Evolutionary conservation across 2,329 filamentous ascomycete genomes (phyloP).

Genomic region (Ophiostoma angusticollis): DNA sequence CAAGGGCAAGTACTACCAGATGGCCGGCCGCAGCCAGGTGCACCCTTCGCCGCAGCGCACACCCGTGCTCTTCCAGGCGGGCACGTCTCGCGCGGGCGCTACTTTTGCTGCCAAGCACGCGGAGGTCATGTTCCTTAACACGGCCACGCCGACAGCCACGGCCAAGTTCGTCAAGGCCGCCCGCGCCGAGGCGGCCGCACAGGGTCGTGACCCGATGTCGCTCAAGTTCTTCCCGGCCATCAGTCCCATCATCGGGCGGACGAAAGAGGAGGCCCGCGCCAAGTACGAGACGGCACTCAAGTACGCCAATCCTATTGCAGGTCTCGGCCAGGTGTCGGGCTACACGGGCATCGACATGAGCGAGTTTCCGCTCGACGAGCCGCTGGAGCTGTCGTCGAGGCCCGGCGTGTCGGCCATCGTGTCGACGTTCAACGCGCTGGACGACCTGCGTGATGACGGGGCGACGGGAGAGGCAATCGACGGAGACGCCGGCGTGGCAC

Average conservation of each 20-base stretch:
- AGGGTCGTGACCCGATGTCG: slow-evolving; percentile 12
- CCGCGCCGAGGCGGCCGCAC: slow-evolving; percentile 5
- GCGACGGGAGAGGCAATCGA: slow-evolving; percentile 1
- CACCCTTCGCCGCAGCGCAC: slow-evolving; percentile 9
- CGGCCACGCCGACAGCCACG: neutral
- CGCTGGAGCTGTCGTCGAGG: slow-evolving; percentile 8
- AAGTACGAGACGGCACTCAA: slow-evolving; percentile 12
- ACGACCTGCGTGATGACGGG: neutral
- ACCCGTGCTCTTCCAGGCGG: slow-evolving; percentile 15
- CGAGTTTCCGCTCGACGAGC: slow-evolving; percentile 15
- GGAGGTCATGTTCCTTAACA: slow-evolving; percentile 10
- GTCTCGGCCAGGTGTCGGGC: slow-evolving; percentile 16
- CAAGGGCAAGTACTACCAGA: slow-evolving; percentile 7
- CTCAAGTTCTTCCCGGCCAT: slow-evolving; percentile 16
- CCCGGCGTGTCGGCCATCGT: slow-evolving; percentile 3
- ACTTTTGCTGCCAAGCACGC: slow-evolving; percentile 15
- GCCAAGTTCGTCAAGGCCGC: slow-evolving; percentile 4
- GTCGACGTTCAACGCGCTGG: slow-evolving; percentile 6
- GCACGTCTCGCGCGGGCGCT: slow-evolving; percentile 12
- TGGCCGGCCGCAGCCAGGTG: slow-evolving; percentile 2
- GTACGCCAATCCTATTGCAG: slow-evolving; percentile 11
- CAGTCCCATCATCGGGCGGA: slow-evolving; percentile 13
- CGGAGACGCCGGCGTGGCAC: too few relatives aligned
- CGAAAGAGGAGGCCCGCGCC: slow-evolving; percentile 13
- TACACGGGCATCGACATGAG: slow-evolving; percentile 17